Conservation (phyloP, 306 rosid genomes). For the Lupinus albus region DNA sequence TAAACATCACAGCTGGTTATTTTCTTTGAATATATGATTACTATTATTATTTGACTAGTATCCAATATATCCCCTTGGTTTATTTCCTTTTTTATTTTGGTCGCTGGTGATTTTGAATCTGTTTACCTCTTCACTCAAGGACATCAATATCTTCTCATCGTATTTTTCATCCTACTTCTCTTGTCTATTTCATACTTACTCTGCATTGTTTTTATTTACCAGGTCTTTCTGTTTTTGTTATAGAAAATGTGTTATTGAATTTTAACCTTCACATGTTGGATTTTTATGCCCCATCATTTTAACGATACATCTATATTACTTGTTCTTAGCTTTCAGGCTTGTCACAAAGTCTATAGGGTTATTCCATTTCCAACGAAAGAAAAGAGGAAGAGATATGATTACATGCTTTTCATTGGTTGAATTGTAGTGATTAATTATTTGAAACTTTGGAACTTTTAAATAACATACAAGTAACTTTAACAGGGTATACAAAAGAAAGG, state of each 20-base stretch:
- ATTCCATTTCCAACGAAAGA: conserved; percentile 1
- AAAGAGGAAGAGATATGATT: conserved; percentile 2
- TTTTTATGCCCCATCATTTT: conserved; percentile 18
- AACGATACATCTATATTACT: neutral
- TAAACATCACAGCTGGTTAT: neutral
- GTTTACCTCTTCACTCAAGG: conserved; percentile 3
- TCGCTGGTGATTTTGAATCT: neutral
- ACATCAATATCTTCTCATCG: neutral
- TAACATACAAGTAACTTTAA: conserved; percentile 21
- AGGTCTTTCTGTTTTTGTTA: neutral
- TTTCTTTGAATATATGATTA: neutral
- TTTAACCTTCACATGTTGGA: conserved; percentile 14
- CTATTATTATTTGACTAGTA: neutral
- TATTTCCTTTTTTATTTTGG: neutral
- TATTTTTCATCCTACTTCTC: neutral
- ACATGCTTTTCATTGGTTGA: conserved; percentile 23
- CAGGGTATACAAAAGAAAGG: conserved; percentile 97
- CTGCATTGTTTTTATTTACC: neutral
- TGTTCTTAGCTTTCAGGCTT: conserved; percentile 23
- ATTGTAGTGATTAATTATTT: conserved; percentile 29
- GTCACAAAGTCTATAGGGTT: neutral
- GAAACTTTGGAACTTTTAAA: conserved; percentile 9
- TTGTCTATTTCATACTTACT: neutral
- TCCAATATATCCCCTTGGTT: neutral
- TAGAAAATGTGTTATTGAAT: conserved; percentile 1